Evolutionary conservation across 2,329 filamentous ascomycete genomes (phyloP).

Genomic region (Periconia macrospinosa): DNA sequence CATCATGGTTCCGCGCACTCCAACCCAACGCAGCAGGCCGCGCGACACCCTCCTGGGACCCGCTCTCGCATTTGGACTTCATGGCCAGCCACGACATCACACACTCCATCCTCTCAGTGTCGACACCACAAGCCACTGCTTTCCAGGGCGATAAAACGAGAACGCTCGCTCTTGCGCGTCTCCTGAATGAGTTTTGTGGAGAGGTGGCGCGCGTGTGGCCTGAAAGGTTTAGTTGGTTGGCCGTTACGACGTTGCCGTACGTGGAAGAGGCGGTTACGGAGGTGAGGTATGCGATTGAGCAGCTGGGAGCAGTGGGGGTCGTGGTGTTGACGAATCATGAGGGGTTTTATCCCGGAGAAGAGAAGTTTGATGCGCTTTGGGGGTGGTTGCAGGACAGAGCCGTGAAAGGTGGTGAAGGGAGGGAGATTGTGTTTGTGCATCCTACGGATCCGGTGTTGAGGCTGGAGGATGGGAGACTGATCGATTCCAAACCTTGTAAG

Average conservation of each 20-base stretch:
- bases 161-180: constrained; percentile 34
- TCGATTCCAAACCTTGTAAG: constrained; percentile 37
- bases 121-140: constrained; percentile 40
- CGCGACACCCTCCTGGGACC: constrained; percentile 35
- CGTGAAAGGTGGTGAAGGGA: constrained; percentile 12
- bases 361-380: constrained; percentile 30
- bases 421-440: constrained; percentile 38
- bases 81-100: constrained; percentile 33
- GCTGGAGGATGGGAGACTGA: constrained; percentile 26
- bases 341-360: constrained; percentile 36
- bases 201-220: constrained; percentile 28
- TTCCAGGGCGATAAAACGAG: constrained; percentile 26
- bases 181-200: constrained; percentile 39
- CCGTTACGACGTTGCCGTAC: constrained; percentile 33
- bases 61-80: constrained; percentile 32
- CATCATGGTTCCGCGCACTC: constrained; percentile 36
- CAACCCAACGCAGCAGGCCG: constrained; percentile 37
- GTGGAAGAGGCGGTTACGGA: constrained; percentile 32
- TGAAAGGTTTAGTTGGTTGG: constrained; percentile 31
- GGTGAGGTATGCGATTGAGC: constrained; percentile 29
- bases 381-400: constrained; percentile 23
- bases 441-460: constrained; percentile 38
- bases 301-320: constrained; percentile 33
- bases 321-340: constrained; percentile 40
- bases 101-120: constrained; percentile 34